A percentile compares a stretch with the other conserved stretches of the same genome.
Conservation (phyloP, 1,139 yeast genomes). For the Arxiozyma bovina region DNA sequence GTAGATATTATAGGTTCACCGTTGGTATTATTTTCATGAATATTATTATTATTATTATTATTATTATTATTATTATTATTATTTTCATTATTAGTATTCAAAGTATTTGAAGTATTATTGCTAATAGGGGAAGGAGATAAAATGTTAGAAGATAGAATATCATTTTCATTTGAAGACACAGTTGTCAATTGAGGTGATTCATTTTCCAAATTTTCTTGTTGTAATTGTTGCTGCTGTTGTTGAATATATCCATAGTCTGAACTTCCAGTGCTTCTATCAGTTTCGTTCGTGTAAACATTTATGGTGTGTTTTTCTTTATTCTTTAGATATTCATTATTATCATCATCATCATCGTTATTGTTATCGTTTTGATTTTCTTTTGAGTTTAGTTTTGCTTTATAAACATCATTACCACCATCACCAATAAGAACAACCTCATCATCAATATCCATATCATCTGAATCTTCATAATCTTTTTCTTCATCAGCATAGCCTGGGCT, state of each 20-base stretch:
- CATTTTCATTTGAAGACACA: conserved; percentile 1
- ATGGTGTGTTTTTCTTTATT: conserved; percentile 16
- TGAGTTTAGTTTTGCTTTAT: conserved; percentile 8
- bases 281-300: conserved; percentile 22
- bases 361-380: conserved; percentile 4
- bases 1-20: neutral
- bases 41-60: neutral
- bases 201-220: neutral
- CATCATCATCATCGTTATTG: too few species aligned
- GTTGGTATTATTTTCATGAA: neutral
- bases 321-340: conserved; percentile 5
- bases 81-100: neutral
- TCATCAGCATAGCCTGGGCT: conserved; percentile 11
- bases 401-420: conserved; percentile 11
- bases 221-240: conserved; percentile 5
- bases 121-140: neutral
- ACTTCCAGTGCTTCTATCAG: conserved; percentile 19
- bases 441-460: conserved; percentile 8
- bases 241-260: conserved; percentile 14
- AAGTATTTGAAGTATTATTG: neutral
- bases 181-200: conserved; percentile 2
- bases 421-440: conserved; percentile 8
- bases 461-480: conserved; percentile 9
- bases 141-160: neutral
- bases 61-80: neutral